Percentiles rank a stretch among this genome's conserved stretches.
Evolutionary conservation across 169 alveolate genomes (phyloP).

Genomic region (Plasmodium billcollinsi): DNA sequence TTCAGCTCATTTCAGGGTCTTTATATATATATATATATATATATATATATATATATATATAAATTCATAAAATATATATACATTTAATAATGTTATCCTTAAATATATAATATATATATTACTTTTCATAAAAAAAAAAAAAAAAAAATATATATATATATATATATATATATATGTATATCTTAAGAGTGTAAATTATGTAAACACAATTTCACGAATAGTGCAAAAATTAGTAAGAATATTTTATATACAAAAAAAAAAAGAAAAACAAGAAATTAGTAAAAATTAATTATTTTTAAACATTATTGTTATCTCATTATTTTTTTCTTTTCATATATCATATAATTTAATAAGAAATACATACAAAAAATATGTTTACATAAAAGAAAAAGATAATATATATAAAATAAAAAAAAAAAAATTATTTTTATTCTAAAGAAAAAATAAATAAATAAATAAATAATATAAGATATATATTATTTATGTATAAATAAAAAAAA

Average conservation of each 20-base stretch:
- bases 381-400: not conserved
- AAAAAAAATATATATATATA: slow-evolving; percentile 10
- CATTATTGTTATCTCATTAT: not conserved
- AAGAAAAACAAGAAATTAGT: slow-evolving; percentile 4
- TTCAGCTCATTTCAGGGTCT: too few species aligned
- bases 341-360: not conserved
- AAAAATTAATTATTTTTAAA: not conserved
- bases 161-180: slow-evolving; percentile 4
- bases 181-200: not conserved
- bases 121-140: slow-evolving; percentile 2
- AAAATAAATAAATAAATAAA: not conserved
- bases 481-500: not conserved
- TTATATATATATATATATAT: too few species aligned
- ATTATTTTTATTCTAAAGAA: too few species aligned
- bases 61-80: too few species aligned
- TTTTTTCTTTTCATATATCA: slow-evolving; percentile 1
- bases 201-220: not conserved
- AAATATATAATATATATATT: too few species aligned
- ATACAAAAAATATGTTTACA: slow-evolving; percentile 12
- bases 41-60: too few species aligned
- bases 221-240: slow-evolving; percentile 27
- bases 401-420: not conserved
- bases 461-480: not conserved
- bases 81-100: too few species aligned
- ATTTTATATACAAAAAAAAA: slow-evolving; percentile 2